Conservation (phyloP, 2,329 filamentous ascomycete species). For the Aspergillus ustus region DNA sequence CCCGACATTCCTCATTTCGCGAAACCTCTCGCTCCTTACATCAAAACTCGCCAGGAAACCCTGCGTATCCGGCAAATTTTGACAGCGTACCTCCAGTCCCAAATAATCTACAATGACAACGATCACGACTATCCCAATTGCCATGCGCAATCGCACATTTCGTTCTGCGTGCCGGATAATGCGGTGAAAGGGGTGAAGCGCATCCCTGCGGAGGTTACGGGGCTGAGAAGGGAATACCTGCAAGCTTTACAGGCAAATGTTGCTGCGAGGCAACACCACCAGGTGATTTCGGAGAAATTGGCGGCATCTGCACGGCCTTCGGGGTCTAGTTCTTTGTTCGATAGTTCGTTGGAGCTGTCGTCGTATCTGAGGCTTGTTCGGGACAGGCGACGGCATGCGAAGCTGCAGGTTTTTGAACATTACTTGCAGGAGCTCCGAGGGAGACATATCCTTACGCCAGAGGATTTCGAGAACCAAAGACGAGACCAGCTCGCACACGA, state of each 20-base stretch:
- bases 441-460: slow-evolving; percentile 28
- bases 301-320: slow-evolving; percentile 33
- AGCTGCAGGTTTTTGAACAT: slow-evolving; percentile 53
- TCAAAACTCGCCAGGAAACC: slow-evolving; percentile 44
- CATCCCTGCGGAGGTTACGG: slow-evolving; percentile 46
- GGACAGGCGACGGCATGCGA: slow-evolving; percentile 50
- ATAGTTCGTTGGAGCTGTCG: slow-evolving; percentile 35
- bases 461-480: slow-evolving; percentile 28
- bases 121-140: slow-evolving; percentile 25
- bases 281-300: slow-evolving; percentile 38
- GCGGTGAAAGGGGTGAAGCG: slow-evolving; percentile 38
- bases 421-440: slow-evolving; percentile 48
- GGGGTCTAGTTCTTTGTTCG: slow-evolving; percentile 21
- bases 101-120: slow-evolving; percentile 39
- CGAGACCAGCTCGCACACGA: slow-evolving; percentile 22
- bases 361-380: slow-evolving; percentile 52
- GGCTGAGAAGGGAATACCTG: slow-evolving; percentile 50
- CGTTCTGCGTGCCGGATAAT: slow-evolving; percentile 40
- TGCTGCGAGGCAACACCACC: slow-evolving; percentile 45
- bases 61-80: slow-evolving; percentile 46
- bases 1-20: slow-evolving; percentile 40
- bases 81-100: slow-evolving; percentile 44
- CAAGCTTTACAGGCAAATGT: slow-evolving; percentile 50
- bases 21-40: slow-evolving; percentile 43
- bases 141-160: slow-evolving; percentile 37